Percentiles rank a stretch among this genome's conserved stretches.
phyloP scores from a whole-genome alignment of 2,329 filamentous ascomycete species.

The Tolypocladium endophyticum region DNA sequence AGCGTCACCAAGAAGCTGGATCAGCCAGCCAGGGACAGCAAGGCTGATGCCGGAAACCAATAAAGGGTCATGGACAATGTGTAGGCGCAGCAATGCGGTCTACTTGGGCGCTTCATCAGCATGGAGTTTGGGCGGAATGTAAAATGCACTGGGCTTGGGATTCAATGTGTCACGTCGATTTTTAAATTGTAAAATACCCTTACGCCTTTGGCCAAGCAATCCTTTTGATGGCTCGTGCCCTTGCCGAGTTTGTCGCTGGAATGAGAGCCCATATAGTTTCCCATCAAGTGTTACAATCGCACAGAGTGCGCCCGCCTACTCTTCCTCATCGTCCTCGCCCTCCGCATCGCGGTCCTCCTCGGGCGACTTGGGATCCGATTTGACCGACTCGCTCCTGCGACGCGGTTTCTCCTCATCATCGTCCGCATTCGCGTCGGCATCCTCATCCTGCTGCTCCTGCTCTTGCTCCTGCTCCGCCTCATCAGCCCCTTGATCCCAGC shows the following conservation, averaged over 20 bases:
- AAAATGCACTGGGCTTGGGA: neutral
- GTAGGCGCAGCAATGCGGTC: neutral
- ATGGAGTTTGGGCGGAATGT: neutral
- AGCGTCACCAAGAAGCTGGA: slow-evolving; percentile 13
- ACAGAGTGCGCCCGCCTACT: neutral
- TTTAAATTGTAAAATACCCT: neutral
- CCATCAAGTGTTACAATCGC: neutral
- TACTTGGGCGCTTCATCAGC: neutral
- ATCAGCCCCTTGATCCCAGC: slow-evolving; percentile 29
- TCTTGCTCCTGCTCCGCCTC: slow-evolving; percentile 20
- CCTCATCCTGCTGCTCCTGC: slow-evolving; percentile 12
- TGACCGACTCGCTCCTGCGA: slow-evolving; percentile 11
- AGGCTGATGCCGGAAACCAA: neutral
- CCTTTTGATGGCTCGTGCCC: neutral
- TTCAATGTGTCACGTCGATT: neutral
- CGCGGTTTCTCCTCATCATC: slow-evolving; percentile 8
- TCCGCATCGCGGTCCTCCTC: slow-evolving; percentile 30
- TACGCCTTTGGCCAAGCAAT: neutral
- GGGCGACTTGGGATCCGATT: slow-evolving; percentile 14
- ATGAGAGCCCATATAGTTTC: neutral
- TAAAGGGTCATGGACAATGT: neutral
- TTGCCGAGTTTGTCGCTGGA: neutral
- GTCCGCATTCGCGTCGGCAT: slow-evolving; percentile 18
- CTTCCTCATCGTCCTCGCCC: slow-evolving; percentile 30
- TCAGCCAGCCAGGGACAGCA: neutral